phyloP scores from a whole-genome alignment of 176 grass and related monocot species.

The Oryza brachyantha region DNA sequence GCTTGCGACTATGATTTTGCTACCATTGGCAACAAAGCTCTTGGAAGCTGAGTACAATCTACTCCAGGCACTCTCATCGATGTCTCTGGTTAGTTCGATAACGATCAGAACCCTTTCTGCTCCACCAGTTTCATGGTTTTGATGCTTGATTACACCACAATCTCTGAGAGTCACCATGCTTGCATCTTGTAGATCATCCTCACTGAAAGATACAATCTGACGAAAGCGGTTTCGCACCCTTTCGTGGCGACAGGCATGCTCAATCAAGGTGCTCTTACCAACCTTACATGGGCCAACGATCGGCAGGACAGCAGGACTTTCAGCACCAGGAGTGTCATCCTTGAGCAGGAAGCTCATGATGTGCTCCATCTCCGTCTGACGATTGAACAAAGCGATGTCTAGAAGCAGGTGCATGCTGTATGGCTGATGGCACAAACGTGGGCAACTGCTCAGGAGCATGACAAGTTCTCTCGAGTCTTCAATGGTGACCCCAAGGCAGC shows the following conservation, averaged over 20 bases:
- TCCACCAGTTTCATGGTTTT: not conserved
- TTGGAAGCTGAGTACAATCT: not conserved
- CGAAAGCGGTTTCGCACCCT: constrained; percentile 24
- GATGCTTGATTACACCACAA: not conserved
- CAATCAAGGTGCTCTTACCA: constrained; percentile 28
- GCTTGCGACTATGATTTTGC: constrained; percentile 9
- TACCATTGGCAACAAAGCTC: not conserved
- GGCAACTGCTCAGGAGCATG: not conserved
- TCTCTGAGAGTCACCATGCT: not conserved
- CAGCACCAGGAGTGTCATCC: not conserved
- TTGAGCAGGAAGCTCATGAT: not conserved
- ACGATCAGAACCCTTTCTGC: constrained; percentile 3
- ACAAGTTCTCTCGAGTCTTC: not conserved
- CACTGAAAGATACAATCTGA: not conserved
- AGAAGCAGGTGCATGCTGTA: not conserved
- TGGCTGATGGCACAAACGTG: not conserved
- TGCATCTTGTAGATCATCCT: not conserved
- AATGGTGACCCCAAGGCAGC: too few relatives aligned
- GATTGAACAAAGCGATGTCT: not conserved
- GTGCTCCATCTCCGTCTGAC: not conserved
- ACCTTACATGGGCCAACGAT: not conserved
- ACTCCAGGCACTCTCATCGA: not conserved
- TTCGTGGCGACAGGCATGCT: not conserved
- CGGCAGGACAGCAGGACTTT: not conserved
- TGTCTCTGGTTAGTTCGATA: not conserved